These are phyloP conservation scores for Harringtonia aguacate DNA, from an alignment of 2,329 filamentous ascomycete genomes.

Conservation along the genomic window DNA sequence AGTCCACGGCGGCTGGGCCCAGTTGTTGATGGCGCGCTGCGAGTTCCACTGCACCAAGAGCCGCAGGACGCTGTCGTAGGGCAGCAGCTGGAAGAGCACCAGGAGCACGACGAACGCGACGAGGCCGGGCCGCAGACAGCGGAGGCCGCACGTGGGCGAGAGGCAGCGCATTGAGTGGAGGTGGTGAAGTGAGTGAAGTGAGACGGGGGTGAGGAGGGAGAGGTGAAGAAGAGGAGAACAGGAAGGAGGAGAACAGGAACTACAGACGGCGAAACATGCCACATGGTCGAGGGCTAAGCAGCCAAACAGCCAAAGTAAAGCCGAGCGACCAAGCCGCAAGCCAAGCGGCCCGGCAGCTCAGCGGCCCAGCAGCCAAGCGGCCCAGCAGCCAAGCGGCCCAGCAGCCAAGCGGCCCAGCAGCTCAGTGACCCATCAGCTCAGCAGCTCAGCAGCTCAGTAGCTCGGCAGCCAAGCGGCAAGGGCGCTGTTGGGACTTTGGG, in stretches of 20 bases:
- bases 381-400: no score
- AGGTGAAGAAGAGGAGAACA: not conserved
- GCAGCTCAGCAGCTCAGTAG: no score
- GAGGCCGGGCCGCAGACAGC: not conserved
- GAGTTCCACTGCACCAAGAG: constrained; percentile 17
- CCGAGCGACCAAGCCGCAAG: no score
- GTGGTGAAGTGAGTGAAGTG: no score
- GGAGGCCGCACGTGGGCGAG: constrained; percentile 1
- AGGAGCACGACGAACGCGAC: constrained; percentile 1
- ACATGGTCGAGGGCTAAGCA: no score
- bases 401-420: no score
- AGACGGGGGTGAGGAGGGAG: not conserved
- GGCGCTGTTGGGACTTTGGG: no score
- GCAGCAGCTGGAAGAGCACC: constrained; percentile 15
- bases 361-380: no score
- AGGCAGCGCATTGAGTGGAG: not conserved
- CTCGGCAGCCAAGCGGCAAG: no score
- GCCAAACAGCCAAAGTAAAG: no score
- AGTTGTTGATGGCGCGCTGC: constrained; percentile 22
- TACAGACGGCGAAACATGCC: not conserved
- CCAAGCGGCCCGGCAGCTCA: no score
- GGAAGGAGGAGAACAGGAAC: not conserved
- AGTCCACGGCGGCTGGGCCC: constrained; percentile 15
- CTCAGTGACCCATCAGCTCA: no score
- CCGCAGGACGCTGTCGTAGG: constrained; percentile 18